A percentile compares a stretch with the other conserved stretches of the same genome.
phyloP scores from a whole-genome alignment of 306 rosid genomes.

The Geum urbanum region DNA sequence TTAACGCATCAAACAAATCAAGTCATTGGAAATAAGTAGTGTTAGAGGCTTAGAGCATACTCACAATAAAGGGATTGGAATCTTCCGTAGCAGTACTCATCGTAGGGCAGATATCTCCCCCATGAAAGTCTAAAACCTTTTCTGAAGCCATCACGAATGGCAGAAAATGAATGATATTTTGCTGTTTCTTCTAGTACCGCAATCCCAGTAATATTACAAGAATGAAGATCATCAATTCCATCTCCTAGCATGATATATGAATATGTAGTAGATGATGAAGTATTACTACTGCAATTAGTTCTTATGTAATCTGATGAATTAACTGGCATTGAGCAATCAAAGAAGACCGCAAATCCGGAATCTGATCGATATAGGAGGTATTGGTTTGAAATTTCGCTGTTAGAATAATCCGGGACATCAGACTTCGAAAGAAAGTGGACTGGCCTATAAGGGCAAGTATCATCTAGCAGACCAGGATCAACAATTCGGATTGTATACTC shows the following conservation, averaged over 20 bases:
- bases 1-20: not conserved
- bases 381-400: not conserved
- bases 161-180: not conserved
- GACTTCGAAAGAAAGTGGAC: not conserved
- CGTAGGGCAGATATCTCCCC: too few species aligned
- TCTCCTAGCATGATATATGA: not conserved
- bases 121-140: not conserved
- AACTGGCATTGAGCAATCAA: not conserved
- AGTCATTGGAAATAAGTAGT: too few species aligned
- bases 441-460: slow-evolving; percentile 11
- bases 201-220: not conserved
- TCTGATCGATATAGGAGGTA: not conserved
- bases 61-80: not conserved
- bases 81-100: not conserved
- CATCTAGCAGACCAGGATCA: slow-evolving; percentile 4
- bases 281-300: not conserved
- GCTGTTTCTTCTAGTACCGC: rapidly evolving
- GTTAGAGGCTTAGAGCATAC: too few species aligned
- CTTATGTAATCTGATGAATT: not conserved
- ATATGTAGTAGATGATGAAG: not conserved
- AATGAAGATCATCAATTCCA: not conserved
- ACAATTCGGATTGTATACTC: slow-evolving; percentile 1
- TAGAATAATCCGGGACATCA: too few species aligned
- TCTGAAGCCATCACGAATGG: not conserved
- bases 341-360: not conserved